These are phyloP conservation scores for Suhomyces guaymorum DNA, from an alignment of 1,139 yeast species.

Conservation along the genomic window DNA sequence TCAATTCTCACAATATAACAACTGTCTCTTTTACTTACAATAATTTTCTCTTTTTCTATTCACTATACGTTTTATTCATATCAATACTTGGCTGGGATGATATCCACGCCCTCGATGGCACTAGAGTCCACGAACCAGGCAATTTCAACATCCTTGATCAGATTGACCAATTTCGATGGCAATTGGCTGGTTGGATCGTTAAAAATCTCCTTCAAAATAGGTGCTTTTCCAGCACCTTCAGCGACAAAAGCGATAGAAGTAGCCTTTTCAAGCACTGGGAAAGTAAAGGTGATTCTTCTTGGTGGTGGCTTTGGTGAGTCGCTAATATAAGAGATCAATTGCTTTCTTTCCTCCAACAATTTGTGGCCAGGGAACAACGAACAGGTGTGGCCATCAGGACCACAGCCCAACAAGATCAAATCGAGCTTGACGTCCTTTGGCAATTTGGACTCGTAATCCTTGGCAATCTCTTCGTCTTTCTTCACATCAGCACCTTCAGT, in stretches of 20 bases:
- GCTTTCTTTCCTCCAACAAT: constrained; percentile 42
- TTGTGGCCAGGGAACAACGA: constrained; percentile 67
- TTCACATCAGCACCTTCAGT: constrained; percentile 34
- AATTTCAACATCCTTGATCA: constrained; percentile 48
- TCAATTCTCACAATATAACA: too few relatives aligned
- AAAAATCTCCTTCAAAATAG: constrained; percentile 69
- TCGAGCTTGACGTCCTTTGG: constrained; percentile 49
- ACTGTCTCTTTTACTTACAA: too few relatives aligned
- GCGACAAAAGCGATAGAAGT: constrained; percentile 77
- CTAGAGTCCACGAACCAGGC: constrained; percentile 80
- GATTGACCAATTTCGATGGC: constrained; percentile 77
- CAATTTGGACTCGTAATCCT: constrained; percentile 47
- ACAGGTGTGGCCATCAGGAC: constrained; percentile 82
- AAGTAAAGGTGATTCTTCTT: constrained; percentile 70
- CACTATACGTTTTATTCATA: too few relatives aligned
- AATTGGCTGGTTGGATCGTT: constrained; percentile 49
- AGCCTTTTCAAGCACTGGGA: constrained; percentile 60
- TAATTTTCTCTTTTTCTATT: too few relatives aligned
- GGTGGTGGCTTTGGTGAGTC: constrained; percentile 83
- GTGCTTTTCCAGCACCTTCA: constrained; percentile 85
- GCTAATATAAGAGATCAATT: constrained; percentile 43
- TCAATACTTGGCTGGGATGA: constrained; percentile 49
- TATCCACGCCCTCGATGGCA: constrained; percentile 67
- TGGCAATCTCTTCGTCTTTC: constrained; percentile 52
- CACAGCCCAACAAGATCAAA: constrained; percentile 68